A percentile compares a stretch with the other conserved stretches of the same genome.
Conservation (phyloP, 2,329 filamentous ascomycete genomes). For the Colletotrichum sp. region DNA sequence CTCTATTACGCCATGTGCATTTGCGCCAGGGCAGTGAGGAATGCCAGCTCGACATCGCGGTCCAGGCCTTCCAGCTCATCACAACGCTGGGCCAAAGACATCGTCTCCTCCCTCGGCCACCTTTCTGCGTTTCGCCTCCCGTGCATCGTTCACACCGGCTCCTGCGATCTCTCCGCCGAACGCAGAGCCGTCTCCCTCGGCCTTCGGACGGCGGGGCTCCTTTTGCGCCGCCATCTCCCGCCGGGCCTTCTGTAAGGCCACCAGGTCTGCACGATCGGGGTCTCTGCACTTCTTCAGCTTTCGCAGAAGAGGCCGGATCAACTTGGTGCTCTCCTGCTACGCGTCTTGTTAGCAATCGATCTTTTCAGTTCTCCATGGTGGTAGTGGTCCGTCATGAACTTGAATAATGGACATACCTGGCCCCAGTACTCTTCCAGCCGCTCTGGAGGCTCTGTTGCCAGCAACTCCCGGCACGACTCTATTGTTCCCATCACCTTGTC, state of each 20-base stretch:
- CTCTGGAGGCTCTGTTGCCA: conserved; percentile 62
- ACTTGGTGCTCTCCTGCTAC: conserved; percentile 49
- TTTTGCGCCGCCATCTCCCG: conserved; percentile 54
- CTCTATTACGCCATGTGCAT: neutral
- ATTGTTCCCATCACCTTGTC: conserved; percentile 56
- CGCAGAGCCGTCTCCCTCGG: conserved; percentile 45
- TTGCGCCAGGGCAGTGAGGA: neutral
- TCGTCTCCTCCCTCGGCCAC: conserved; percentile 43
- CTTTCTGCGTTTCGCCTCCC: conserved; percentile 51
- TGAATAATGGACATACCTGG: conserved; percentile 37
- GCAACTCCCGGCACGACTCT: conserved; percentile 55
- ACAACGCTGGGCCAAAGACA: conserved; percentile 43
- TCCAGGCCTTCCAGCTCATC: neutral
- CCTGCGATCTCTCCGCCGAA: conserved; percentile 42
- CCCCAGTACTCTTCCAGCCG: conserved; percentile 59
- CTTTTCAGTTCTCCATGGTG: neutral
- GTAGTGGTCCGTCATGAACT: neutral
- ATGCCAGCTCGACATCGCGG: neutral
- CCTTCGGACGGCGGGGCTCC: conserved; percentile 40
- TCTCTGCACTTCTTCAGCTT: conserved; percentile 78
- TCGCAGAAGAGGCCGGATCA: conserved; percentile 64
- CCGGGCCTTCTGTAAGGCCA: conserved; percentile 69
- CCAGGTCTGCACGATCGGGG: conserved; percentile 74
- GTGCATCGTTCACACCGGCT: conserved; percentile 23
- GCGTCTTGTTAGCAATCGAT: conserved; percentile 29